Evolutionary conservation across 345 rosid genomes (phyloP), one percentile per base, ranked within the genome.

Genomic region (Dimocarpus longan): DNA sequence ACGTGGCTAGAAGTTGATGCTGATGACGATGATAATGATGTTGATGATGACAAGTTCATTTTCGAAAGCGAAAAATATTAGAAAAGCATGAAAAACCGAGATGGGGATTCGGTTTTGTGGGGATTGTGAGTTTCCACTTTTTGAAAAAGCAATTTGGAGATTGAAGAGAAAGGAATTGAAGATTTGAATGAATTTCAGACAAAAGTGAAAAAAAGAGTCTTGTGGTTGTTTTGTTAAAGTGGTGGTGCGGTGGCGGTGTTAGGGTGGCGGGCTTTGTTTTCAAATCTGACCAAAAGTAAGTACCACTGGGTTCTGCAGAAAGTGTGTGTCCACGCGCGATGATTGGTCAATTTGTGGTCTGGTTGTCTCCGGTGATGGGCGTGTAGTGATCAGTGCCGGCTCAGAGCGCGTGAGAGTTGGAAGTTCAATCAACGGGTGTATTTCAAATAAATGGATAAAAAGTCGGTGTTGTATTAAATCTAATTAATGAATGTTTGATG

Each of bases 181-280:
- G 81, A 44, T 86, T 79, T 78, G 82, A 83, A 79, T 72, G 76
- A 26, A 46, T 54, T 57, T 11, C 9, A 43, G 63, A 46, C 63
- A 70, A 70, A 82, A 74, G 28, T 48, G 15, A 16, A 10, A 15
- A 15, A 6, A 67, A 43, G 46, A 46, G 37, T 32, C 37, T 32
- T 32, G 37, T 32, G 2, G 37, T 32, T 32, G 37, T 32, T 32
- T 32, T 16, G 76, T 74, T 43, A 44, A 80, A 70, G 78, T 80
- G 73, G 22, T 6, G 10, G 10, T 6, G n/a, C n/a, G 21, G 24
- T 19, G 21, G 2, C 21, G 64, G 11, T n/a, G 28, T 21, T 79
- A 76, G 24, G 75, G 75, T 77, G 89, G 89, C 90, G 98, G 98
- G 90, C 80, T 86, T 82, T 66, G 76, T 15, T 71, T 93, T 93